phyloP scores from a whole-genome alignment of 805 yeast species.

The Schwanniomyces pseudopolymorphus region DNA sequence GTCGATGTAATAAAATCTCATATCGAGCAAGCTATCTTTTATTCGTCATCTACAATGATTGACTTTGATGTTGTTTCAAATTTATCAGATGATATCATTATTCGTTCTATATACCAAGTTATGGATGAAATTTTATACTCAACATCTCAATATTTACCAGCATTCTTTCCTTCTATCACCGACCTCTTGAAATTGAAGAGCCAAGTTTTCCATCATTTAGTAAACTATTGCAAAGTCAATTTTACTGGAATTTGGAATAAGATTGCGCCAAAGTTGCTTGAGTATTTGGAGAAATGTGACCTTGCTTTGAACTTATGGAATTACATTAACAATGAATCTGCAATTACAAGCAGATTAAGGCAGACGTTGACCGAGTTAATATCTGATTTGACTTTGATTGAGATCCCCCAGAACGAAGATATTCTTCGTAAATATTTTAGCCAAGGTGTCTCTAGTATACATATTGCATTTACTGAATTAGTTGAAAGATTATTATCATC shows the following conservation, averaged over 20 bases:
- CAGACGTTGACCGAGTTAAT: slow-evolving; percentile 5
- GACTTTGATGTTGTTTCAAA: slow-evolving; percentile 42
- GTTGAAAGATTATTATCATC: slow-evolving; percentile 17
- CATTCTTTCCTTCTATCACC: slow-evolving; percentile 47
- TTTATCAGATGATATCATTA: slow-evolving; percentile 13
- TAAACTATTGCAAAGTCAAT: slow-evolving; percentile 46
- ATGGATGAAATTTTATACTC: slow-evolving; percentile 58
- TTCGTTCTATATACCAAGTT: slow-evolving; percentile 46
- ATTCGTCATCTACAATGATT: slow-evolving; percentile 46
- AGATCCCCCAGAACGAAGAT: slow-evolving; percentile 13
- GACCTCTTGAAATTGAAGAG: slow-evolving; percentile 54
- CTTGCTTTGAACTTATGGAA: slow-evolving; percentile 50
- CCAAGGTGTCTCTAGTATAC: slow-evolving; percentile 20
- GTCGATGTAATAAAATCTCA: slow-evolving; percentile 59
- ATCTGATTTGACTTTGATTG: slow-evolving; percentile 2
- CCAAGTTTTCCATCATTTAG: slow-evolving; percentile 42
- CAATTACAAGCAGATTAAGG: slow-evolving; percentile 2
- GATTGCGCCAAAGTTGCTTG: slow-evolving; percentile 35
- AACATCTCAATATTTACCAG: slow-evolving; percentile 55
- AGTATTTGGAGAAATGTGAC: slow-evolving; percentile 33
- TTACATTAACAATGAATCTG: slow-evolving; percentile 10
- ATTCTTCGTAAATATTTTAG: slow-evolving; percentile 26
- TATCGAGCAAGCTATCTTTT: slow-evolving; percentile 82
- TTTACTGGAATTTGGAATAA: slow-evolving; percentile 38
- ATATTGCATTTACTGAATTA: slow-evolving; percentile 27